Evolutionary conservation across 2,329 filamentous ascomycete species (phyloP).

Genomic region (Zymoseptoria pseudotritici): DNA sequence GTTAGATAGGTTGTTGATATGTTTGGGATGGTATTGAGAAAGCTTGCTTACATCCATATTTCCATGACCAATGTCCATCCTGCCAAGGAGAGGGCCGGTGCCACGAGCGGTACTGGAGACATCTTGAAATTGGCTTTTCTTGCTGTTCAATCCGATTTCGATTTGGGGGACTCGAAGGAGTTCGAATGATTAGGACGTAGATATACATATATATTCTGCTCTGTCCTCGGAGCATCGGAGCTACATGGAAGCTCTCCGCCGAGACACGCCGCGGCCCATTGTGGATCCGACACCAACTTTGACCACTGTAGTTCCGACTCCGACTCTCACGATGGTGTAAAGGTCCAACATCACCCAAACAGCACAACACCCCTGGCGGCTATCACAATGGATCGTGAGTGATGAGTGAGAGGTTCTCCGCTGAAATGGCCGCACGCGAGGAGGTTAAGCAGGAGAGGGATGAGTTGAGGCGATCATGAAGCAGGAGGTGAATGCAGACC

Average conservation of each 20-base stretch:
- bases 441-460: no score
- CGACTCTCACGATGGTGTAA: neutral
- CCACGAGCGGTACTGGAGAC: constrained; percentile 6
- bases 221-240: neutral
- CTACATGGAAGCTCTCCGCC: neutral
- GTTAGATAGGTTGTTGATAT: neutral
- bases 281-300: neutral
- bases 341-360: neutral
- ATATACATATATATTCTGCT: neutral
- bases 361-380: neutral
- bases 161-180: no score
- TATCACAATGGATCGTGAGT: no score
- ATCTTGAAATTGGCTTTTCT: neutral
- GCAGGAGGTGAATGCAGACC: no score
- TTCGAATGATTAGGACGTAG: neutral
- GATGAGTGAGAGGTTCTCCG: no score
- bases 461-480: no score
- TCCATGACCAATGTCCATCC: constrained; percentile 13
- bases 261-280: neutral
- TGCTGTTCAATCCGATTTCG: neutral
- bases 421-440: no score
- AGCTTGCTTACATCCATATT: constrained; percentile 8
- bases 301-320: neutral
- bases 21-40: neutral
- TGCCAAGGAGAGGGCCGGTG: constrained; percentile 8